Evolutionary conservation across 768 basidiomycete species (phyloP), one percentile per base, ranked within the genome.

Genomic region (Lactifluus volemus): DNA sequence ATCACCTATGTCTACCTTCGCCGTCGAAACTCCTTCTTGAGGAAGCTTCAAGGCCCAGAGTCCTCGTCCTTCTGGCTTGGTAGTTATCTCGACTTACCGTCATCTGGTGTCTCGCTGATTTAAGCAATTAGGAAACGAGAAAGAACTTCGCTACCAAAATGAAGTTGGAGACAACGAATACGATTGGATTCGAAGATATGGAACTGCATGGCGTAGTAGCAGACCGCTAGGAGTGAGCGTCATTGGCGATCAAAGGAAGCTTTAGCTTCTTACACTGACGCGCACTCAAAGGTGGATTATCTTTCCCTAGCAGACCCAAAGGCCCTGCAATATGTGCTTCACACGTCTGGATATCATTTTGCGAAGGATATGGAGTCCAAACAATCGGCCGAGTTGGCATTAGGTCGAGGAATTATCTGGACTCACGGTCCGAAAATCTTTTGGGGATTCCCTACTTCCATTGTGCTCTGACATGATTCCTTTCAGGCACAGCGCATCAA

Each of bases 251-350:
- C 41, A 49, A 41, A 1, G 17, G 14, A 42, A 39, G 17, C 15
- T 25, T 36, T 2, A 29, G 39, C 34, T 10, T n/a, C 59, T 58
- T 36, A 58, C 30, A 25, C 62, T 55, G 4, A 66, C 61, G 60
- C 59, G 3, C n/a, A 9, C 15, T 25, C n/a, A 19, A 44, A 54
- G 49, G 10, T 11, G 17, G 50, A 55, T 36, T 9, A 21, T 36
- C 53, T 61, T 32, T 55, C 48, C 9, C 14, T 59, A n/a, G 42
- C 10, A 32, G 61, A 42, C 19, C 45, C 57, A 4, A 53, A 71
- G 65, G 71, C 71, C 3, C 55, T 71, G 3, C 71, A 71, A 63
- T 67, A 71, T 61, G 61, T 72, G 49, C 67, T 68, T 17, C 69
- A 72, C 51, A 68, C 66, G 32, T 70, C 69, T 2, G 70, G 71